phyloP scores from a whole-genome alignment of 805 yeast genomes.

The Candida michaelii region DNA sequence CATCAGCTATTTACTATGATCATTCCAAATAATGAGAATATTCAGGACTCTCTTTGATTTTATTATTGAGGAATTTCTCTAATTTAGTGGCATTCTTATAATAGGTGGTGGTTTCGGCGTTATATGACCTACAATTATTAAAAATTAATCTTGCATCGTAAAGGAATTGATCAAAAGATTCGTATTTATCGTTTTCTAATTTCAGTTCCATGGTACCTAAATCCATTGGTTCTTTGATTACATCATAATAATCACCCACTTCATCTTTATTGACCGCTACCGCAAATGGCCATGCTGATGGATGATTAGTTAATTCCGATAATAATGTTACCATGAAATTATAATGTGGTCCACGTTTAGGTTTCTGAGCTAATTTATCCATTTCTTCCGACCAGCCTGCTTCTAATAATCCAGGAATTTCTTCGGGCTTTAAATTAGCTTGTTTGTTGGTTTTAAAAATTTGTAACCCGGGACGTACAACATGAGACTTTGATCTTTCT shows the following conservation, averaged over 20 bases:
- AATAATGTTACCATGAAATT: constrained; percentile 88
- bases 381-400: constrained; percentile 98
- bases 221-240: constrained; percentile 98
- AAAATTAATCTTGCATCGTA: constrained; percentile 85
- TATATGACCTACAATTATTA: constrained; percentile 89
- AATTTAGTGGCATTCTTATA: constrained; percentile 91
- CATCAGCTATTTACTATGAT: not conserved
- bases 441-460: constrained; percentile 56
- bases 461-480: constrained; percentile 78
- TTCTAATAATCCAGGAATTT: constrained; percentile 86
- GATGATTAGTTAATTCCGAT: constrained; percentile 88
- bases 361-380: constrained; percentile 94
- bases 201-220: constrained; percentile 92
- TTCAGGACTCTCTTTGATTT: constrained; percentile 88
- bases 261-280: constrained; percentile 91
- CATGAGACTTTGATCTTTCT: constrained; percentile 72
- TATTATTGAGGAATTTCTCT: constrained; percentile 81
- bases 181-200: constrained; percentile 87
- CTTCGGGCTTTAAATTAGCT: constrained; percentile 62
- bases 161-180: constrained; percentile 85
- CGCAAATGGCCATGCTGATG: constrained; percentile 97
- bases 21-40: constrained; percentile 75
- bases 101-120: constrained; percentile 92
- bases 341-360: constrained; percentile 91
- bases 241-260: constrained; percentile 94